These are phyloP conservation scores for Waitea zeae DNA, from an alignment of 1,284 basidiomycete species.

Conservation along the genomic window DNA sequence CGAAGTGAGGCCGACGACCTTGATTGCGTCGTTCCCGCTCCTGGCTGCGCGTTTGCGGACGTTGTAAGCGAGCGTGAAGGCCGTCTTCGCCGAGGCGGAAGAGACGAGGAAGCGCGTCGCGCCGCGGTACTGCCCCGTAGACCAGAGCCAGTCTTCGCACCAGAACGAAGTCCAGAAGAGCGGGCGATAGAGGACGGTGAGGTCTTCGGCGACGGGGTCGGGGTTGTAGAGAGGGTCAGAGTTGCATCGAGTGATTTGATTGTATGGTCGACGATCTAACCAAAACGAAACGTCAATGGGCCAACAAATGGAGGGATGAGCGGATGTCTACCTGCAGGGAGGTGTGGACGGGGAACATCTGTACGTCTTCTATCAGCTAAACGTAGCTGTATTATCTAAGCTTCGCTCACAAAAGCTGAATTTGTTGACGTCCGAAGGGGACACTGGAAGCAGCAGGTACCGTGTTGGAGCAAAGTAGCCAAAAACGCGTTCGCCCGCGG, in stretches of 20 bases:
- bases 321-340: slow-evolving; percentile 38
- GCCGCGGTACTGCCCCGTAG: slow-evolving; percentile 24
- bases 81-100: slow-evolving; percentile 49
- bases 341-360: slow-evolving; percentile 24
- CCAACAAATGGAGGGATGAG: no score
- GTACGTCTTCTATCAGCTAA: neutral
- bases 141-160: slow-evolving; percentile 47
- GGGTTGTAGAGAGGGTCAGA: slow-evolving; percentile 32
- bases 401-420: slow-evolving; percentile 28
- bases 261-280: slow-evolving; percentile 44
- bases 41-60: slow-evolving; percentile 22
- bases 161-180: slow-evolving; percentile 55
- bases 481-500: slow-evolving; percentile 37
- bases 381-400: neutral
- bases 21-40: slow-evolving; percentile 8
- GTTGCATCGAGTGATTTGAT: slow-evolving; percentile 39
- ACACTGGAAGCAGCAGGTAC: slow-evolving; percentile 35
- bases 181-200: slow-evolving; percentile 48
- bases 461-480: slow-evolving; percentile 41
- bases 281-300: no score
- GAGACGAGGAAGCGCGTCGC: slow-evolving; percentile 32
- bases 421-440: slow-evolving; percentile 27
- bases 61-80: slow-evolving; percentile 43
- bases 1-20: slow-evolving; percentile 40
- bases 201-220: slow-evolving; percentile 25